Evolutionary conservation across 179 eudicot species (phyloP).

Genomic region (Patellifolia procumbens): DNA sequence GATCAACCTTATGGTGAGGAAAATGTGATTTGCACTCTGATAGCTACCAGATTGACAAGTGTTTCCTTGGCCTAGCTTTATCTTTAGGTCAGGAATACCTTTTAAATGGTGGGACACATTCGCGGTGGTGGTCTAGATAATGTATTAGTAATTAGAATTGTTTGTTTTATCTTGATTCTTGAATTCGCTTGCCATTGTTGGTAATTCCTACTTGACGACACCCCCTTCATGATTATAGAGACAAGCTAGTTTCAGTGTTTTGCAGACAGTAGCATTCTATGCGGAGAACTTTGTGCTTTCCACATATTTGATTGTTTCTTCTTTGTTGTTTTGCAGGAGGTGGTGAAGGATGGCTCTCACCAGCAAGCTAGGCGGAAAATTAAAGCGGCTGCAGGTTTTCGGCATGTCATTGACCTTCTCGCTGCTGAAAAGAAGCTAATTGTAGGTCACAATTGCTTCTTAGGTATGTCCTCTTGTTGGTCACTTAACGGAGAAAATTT

Average conservation of each 20-base stretch:
- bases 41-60: background rate
- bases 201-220: background rate
- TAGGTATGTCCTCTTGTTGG: constrained; percentile 54
- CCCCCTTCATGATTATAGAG: background rate
- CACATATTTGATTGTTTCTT: constrained; percentile 13
- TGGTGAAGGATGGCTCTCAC: constrained; percentile 52
- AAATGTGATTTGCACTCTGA: background rate
- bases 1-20: constrained; percentile 70
- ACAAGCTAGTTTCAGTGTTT: background rate
- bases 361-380: constrained; percentile 64
- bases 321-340: constrained; percentile 48
- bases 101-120: background rate
- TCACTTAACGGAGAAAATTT: background rate
- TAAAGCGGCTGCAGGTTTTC: constrained; percentile 78
- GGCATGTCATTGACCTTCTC: constrained; percentile 87
- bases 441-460: constrained; percentile 97
- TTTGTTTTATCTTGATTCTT: background rate
- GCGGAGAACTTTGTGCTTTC: background rate
- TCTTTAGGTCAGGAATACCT: background rate
- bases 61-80: constrained; percentile 12
- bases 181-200: background rate
- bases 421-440: constrained; percentile 78
- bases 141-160: background rate
- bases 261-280: background rate
- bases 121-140: background rate